Evolutionary conservation across 2,329 filamentous ascomycete genomes (phyloP).

Genomic region (Furcasterigmium furcatum): DNA sequence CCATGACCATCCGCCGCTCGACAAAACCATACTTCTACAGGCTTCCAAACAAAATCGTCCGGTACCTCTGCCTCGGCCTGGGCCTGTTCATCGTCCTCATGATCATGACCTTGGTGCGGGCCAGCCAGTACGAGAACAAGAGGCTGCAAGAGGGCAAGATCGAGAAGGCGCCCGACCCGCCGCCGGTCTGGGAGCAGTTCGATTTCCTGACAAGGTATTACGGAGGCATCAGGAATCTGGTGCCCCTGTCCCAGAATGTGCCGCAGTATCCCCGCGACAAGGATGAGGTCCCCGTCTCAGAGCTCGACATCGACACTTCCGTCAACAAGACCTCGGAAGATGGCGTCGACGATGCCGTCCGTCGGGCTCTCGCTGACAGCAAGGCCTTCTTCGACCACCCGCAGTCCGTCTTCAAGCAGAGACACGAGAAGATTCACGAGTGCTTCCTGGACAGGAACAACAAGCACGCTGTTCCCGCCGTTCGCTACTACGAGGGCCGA

Average conservation of each 20-base stretch:
- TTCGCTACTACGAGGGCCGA: conserved; percentile 74
- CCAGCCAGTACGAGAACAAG: conserved; percentile 68
- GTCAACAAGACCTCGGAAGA: conserved; percentile 14
- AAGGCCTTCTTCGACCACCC: conserved; percentile 47
- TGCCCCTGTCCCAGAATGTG: conserved; percentile 60
- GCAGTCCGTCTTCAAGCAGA: conserved; percentile 27
- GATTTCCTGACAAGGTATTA: conserved; percentile 86
- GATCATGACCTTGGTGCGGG: conserved; percentile 70
- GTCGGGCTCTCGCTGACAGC: conserved; percentile 39
- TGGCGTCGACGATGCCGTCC: conserved; percentile 21
- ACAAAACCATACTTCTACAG: conserved; percentile 47
- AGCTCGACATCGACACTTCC: conserved; percentile 31
- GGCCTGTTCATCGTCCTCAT: conserved; percentile 70
- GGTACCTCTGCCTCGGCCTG: conserved; percentile 74
- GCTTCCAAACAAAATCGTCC: conserved; percentile 68
- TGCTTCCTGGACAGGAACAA: conserved; percentile 75
- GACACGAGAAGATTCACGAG: conserved; percentile 57
- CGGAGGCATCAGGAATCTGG: conserved; percentile 75
- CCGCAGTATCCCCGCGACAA: conserved; percentile 76
- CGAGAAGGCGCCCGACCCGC: conserved; percentile 57
- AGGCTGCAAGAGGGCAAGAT: conserved; percentile 54
- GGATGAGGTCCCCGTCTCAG: conserved; percentile 51
- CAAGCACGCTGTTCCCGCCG: conserved; percentile 62
- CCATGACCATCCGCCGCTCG: conserved; percentile 24
- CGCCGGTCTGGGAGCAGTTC: conserved; percentile 79